Evolutionary conservation across 2,329 filamentous ascomycete genomes (phyloP).

Genomic region (Alternaria longipes): DNA sequence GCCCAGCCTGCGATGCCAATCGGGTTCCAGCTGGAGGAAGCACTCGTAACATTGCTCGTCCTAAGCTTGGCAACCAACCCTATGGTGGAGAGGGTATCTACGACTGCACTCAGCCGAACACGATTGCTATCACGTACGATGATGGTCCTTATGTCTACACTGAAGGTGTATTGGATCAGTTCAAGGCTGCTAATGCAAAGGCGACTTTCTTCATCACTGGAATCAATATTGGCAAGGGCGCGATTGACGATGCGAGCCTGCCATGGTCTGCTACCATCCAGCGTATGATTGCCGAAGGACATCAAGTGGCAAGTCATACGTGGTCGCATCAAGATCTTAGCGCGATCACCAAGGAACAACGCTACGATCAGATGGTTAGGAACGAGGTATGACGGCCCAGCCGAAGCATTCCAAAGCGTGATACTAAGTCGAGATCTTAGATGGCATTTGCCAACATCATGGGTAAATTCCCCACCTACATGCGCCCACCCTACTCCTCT

Average conservation of each 20-base stretch:
- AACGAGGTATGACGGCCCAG: conserved; percentile 49
- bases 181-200: conserved; percentile 65
- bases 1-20: conserved; percentile 68
- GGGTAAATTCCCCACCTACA: conserved; percentile 65
- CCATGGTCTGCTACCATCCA: conserved; percentile 62
- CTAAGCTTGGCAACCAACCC: conserved; percentile 62
- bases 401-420: background rate
- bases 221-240: conserved; percentile 64
- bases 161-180: conserved; percentile 66
- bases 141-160: conserved; percentile 73
- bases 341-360: conserved; percentile 53
- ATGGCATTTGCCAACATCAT: conserved; percentile 64
- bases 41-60: conserved; percentile 62
- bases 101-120: conserved; percentile 61
- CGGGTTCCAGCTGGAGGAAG: conserved; percentile 62
- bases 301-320: conserved; percentile 69
- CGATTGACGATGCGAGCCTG: conserved; percentile 59
- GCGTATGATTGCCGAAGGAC: conserved; percentile 63
- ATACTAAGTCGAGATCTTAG: conserved; percentile 9
- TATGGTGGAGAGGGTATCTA: conserved; percentile 69
- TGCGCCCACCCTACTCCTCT: conserved; percentile 60
- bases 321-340: conserved; percentile 64
- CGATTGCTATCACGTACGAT: conserved; percentile 72
- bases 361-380: conserved; percentile 61
- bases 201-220: conserved; percentile 74